phyloP scores from a whole-genome alignment of 2,329 filamentous ascomycete species.

The Alternaria atra region DNA sequence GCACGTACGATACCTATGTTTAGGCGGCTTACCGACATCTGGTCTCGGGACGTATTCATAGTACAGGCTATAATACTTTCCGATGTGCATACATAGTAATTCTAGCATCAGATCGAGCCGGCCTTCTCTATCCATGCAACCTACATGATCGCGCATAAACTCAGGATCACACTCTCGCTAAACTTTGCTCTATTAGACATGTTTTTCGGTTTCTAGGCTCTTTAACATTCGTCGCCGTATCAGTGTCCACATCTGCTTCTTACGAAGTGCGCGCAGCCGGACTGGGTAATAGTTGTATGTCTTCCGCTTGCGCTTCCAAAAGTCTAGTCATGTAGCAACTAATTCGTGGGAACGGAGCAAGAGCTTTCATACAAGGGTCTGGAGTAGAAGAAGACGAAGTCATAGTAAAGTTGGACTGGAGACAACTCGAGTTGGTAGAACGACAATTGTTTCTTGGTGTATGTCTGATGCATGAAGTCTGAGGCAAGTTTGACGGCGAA shows the following conservation, averaged over 20 bases:
- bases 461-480: background rate
- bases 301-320: background rate
- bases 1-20: too few relatives aligned
- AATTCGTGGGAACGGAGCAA: too few relatives aligned
- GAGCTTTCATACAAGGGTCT: background rate
- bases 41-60: too few relatives aligned
- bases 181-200: background rate
- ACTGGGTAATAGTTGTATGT: background rate
- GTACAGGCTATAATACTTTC: too few relatives aligned
- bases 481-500: too few relatives aligned
- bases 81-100: too few relatives aligned
- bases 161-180: background rate
- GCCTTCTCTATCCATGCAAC: too few relatives aligned
- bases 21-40: too few relatives aligned
- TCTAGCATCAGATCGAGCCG: too few relatives aligned
- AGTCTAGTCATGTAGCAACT: background rate
- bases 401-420: background rate
- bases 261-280: background rate
- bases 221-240: background rate
- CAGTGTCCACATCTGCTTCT: background rate
- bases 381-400: background rate
- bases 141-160: background rate
- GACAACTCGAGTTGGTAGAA: background rate
- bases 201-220: background rate
- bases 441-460: accelerated